A percentile compares a stretch with the other conserved stretches of the same genome.
Evolutionary conservation across 768 basidiomycete species (phyloP).

Genomic region (Cystobasidium onofrii): DNA sequence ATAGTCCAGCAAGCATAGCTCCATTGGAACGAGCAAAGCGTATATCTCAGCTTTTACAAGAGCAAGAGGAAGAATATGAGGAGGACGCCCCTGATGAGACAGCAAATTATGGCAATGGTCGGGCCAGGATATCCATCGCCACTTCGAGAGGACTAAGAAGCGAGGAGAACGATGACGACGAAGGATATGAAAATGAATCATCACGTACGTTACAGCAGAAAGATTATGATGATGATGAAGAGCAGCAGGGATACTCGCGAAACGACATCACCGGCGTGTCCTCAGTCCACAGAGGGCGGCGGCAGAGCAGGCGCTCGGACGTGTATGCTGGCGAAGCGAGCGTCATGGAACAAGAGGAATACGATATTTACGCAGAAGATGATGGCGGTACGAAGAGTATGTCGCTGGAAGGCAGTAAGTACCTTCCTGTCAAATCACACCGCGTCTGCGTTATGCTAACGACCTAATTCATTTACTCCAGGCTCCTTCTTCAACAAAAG

Average conservation of each 20-base stretch:
- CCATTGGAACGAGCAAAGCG: constrained; percentile 1
- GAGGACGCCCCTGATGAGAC: constrained; percentile 15
- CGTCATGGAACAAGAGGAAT: constrained; percentile 32
- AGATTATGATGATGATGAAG: constrained; percentile 36
- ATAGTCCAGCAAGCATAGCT: constrained; percentile 4
- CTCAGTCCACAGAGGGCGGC: neutral
- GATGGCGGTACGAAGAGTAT: neutral
- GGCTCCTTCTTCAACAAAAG: constrained; percentile 33
- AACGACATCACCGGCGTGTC: neutral
- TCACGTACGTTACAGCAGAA: constrained; percentile 28
- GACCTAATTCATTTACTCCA: neutral
- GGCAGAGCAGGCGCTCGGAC: neutral
- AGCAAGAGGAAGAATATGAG: constrained; percentile 15
- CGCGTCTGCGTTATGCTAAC: too few species aligned
- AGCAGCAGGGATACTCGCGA: constrained; percentile 24
- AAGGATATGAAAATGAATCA: too few species aligned
- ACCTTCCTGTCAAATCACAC: neutral
- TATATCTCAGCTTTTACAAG: neutral
- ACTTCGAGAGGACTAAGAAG: constrained; percentile 31
- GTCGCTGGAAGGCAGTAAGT: constrained; percentile 24
- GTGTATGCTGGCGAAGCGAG: neutral
- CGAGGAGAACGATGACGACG: constrained; percentile 31
- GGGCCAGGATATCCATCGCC: constrained; percentile 19
- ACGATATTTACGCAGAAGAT: constrained; percentile 33
- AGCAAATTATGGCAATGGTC: constrained; percentile 1